A percentile compares a stretch with the other conserved stretches of the same genome.
Conservation (phyloP, 306 rosid species). For the Castanospermum australe region DNA sequence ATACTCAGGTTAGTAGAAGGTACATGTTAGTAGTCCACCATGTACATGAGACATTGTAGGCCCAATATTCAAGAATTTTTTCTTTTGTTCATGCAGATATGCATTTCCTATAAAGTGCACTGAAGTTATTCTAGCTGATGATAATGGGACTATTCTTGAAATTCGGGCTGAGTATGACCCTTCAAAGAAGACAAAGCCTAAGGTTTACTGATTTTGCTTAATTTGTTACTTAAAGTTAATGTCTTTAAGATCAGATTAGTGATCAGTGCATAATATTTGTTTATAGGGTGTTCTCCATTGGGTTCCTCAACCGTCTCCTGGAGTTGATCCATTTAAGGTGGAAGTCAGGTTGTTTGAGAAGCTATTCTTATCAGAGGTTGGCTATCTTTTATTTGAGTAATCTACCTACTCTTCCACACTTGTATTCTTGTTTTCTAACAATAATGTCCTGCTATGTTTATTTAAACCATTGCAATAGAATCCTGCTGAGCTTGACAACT, state of each 20-base stretch:
- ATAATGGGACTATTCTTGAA: slow-evolving; percentile 82
- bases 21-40: slow-evolving; percentile 6
- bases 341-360: slow-evolving; percentile 89
- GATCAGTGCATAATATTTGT: background rate
- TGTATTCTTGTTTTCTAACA: background rate
- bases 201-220: slow-evolving; percentile 49
- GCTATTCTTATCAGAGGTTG: slow-evolving; percentile 87
- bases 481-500: slow-evolving; percentile 91
- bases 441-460: slow-evolving; percentile 4
- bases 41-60: background rate
- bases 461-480: slow-evolving; percentile 50
- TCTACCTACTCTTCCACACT: background rate
- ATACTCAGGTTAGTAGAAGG: slow-evolving; percentile 65
- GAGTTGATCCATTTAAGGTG: slow-evolving; percentile 78
- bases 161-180: slow-evolving; percentile 88
- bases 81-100: slow-evolving; percentile 60
- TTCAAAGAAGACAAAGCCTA: slow-evolving; percentile 91
- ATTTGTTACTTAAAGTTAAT: slow-evolving; percentile 11
- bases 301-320: slow-evolving; percentile 84
- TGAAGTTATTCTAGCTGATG: slow-evolving; percentile 81
- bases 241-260: slow-evolving; percentile 17
- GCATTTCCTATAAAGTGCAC: slow-evolving; percentile 95
- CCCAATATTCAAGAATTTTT: slow-evolving; percentile 3
- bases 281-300: slow-evolving; percentile 93
- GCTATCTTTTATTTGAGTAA: slow-evolving; percentile 19